phyloP scores from a whole-genome alignment of 768 basidiomycete genomes.

The Panaeolus cyanescens region DNA sequence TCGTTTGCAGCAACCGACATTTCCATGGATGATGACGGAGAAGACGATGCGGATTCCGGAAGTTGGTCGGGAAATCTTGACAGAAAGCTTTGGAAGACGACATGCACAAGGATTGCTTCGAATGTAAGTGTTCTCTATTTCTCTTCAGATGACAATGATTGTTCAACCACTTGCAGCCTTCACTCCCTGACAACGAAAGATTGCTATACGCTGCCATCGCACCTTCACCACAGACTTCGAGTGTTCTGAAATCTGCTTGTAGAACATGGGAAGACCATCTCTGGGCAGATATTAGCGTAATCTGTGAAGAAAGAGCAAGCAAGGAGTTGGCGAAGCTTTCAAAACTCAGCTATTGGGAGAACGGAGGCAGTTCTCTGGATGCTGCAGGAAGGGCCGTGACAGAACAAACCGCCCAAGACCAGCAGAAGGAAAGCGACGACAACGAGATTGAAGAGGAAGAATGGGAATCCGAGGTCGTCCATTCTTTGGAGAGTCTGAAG shows the following conservation, averaged over 20 bases:
- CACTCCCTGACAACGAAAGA: slow-evolving; percentile 74
- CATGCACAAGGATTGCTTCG: slow-evolving; percentile 77
- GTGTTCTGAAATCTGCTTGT: slow-evolving; percentile 71
- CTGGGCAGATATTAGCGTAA: slow-evolving; percentile 85
- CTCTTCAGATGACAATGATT: background rate
- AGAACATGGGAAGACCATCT: slow-evolving; percentile 94
- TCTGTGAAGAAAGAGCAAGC: slow-evolving; percentile 81
- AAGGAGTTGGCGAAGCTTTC: slow-evolving; percentile 67
- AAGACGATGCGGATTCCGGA: slow-evolving; percentile 52
- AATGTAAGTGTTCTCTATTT: slow-evolving; percentile 50
- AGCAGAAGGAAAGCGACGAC: slow-evolving; percentile 7
- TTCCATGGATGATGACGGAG: slow-evolving; percentile 49
- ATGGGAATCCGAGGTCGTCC: slow-evolving; percentile 67
- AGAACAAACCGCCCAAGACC: slow-evolving; percentile 17
- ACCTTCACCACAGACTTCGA: slow-evolving; percentile 68
- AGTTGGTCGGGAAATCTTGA: slow-evolving; percentile 75
- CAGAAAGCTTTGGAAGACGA: slow-evolving; percentile 84
- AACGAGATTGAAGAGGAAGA: slow-evolving; percentile 51
- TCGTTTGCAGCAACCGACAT: slow-evolving; percentile 32
- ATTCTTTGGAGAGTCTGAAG: slow-evolving; percentile 58
- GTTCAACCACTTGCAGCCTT: slow-evolving; percentile 34
- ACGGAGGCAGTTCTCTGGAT: slow-evolving; percentile 37
- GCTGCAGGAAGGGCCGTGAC: slow-evolving; percentile 42
- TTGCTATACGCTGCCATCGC: slow-evolving; percentile 84
- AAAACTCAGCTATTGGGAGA: slow-evolving; percentile 78